Evolutionary conservation across 352 stramenopile species (phyloP).

Genomic region (Lagenidium giganteum): DNA sequence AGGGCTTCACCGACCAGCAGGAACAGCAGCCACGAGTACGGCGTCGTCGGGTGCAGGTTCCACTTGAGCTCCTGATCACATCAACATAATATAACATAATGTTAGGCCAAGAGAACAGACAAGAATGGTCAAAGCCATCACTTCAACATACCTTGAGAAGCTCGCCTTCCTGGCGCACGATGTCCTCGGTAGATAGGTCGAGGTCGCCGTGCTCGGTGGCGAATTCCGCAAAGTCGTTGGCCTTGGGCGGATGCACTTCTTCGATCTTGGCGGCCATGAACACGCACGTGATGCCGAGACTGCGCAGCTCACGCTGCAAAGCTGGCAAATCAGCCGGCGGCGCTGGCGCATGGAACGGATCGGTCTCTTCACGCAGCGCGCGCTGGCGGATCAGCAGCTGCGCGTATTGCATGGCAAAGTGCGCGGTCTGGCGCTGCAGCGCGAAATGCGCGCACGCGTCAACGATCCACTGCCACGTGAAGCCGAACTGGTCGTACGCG

Average conservation of each 20-base stretch:
- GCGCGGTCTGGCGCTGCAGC: constrained; percentile 71
- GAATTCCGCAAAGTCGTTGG: constrained; percentile 55
- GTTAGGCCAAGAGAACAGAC: constrained; percentile 2
- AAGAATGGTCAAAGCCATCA: constrained; percentile 2
- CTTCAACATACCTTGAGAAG: constrained; percentile 45
- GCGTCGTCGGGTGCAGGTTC: constrained; percentile 73
- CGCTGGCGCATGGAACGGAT: constrained; percentile 38
- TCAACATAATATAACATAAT: background rate
- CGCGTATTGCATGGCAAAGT: constrained; percentile 75
- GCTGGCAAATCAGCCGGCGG: constrained; percentile 48
- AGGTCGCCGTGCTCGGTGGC: constrained; percentile 43
- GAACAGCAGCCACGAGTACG: constrained; percentile 74
- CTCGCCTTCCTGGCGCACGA: constrained; percentile 54
- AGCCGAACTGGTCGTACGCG: constrained; percentile 71
- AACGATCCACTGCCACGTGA: constrained; percentile 73
- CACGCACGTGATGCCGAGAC: constrained; percentile 56
- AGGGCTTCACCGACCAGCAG: constrained; percentile 61
- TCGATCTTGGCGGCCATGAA: constrained; percentile 87
- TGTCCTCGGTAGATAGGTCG: constrained; percentile 37
- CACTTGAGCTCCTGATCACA: constrained; percentile 67
- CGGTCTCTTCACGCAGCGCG: constrained; percentile 25
- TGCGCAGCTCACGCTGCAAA: constrained; percentile 51
- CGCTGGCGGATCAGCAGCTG: constrained; percentile 66
- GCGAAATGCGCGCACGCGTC: constrained; percentile 59
- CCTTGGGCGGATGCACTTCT: constrained; percentile 74